These are phyloP conservation scores for Botrytis fabae DNA, from an alignment of 2,329 filamentous ascomycete species.

Conservation along the genomic window DNA sequence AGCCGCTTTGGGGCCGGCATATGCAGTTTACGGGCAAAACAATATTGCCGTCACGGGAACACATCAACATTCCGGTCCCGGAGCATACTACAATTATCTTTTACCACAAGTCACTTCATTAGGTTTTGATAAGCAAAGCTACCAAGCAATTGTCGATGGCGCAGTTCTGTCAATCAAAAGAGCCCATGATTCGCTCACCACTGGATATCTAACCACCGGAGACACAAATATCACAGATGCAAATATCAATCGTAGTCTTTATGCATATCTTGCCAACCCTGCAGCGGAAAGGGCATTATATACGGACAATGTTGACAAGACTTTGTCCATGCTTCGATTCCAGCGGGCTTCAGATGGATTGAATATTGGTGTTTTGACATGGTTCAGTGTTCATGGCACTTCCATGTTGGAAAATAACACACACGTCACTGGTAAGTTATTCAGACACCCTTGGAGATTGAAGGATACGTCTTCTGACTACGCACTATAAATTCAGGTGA, in stretches of 20 bases:
- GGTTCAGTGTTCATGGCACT: conserved; percentile 78
- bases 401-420: conserved; percentile 91
- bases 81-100: conserved; percentile 90
- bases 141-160: conserved; percentile 87
- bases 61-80: conserved; percentile 87
- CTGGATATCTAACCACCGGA: conserved; percentile 69
- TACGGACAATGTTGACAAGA: conserved; percentile 62
- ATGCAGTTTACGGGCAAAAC: conserved; percentile 70
- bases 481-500: conserved; percentile 43
- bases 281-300: conserved; percentile 72
- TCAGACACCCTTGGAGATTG: background rate
- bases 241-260: conserved; percentile 86
- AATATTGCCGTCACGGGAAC: conserved; percentile 91
- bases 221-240: conserved; percentile 69
- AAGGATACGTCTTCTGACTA: background rate
- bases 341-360: conserved; percentile 70
- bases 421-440: conserved; percentile 64
- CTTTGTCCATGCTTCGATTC: conserved; percentile 77
- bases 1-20: conserved; percentile 66
- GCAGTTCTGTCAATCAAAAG: conserved; percentile 76
- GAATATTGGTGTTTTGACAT: conserved; percentile 80
- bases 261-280: conserved; percentile 83
- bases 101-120: conserved; percentile 85
- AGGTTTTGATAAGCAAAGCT: conserved; percentile 83
- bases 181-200: conserved; percentile 68